Conservation (phyloP, 768 basidiomycete species). For the Grammothele lineata region DNA sequence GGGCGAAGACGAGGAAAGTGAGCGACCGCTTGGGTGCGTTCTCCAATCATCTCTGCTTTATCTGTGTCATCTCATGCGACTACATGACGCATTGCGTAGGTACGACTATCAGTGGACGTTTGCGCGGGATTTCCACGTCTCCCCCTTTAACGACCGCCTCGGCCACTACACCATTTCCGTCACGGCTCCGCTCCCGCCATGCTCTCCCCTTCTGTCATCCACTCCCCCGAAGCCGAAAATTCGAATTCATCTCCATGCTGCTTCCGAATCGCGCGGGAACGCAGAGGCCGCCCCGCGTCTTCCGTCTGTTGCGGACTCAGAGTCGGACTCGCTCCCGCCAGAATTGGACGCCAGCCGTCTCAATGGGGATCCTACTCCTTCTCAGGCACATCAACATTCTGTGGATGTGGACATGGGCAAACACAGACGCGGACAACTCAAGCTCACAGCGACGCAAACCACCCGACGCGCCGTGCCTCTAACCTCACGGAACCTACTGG, state of each 20-base stretch:
- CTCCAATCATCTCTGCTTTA: too few relatives aligned
- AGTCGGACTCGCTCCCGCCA: too few relatives aligned
- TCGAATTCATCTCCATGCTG: constrained; percentile 31
- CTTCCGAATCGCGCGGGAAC: too few relatives aligned
- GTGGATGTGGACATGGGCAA: too few relatives aligned
- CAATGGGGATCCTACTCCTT: too few relatives aligned
- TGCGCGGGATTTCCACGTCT: constrained; percentile 67
- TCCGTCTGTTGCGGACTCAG: constrained; percentile 15
- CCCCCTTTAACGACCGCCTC: constrained; percentile 69
- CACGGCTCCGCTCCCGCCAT: constrained; percentile 38
- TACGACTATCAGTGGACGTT: constrained; percentile 66
- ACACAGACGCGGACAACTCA: constrained; percentile 39
- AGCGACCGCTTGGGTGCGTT: constrained; percentile 28
- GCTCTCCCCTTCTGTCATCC: constrained; percentile 12
- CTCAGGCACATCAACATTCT: too few relatives aligned
- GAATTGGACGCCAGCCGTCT: too few relatives aligned
- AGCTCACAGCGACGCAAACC: constrained; percentile 49
- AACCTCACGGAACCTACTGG: constrained; percentile 34
- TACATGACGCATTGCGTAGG: too few relatives aligned
- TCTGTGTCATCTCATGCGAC: too few relatives aligned
- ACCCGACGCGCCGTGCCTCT: constrained; percentile 33
- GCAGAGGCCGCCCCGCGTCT: too few relatives aligned
- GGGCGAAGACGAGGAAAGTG: constrained; percentile 36
- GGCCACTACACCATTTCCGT: constrained; percentile 62
- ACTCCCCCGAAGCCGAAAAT: constrained; percentile 31